A percentile compares a stretch with the other conserved stretches of the same genome.
phyloP scores from a whole-genome alignment of 129 eudicot species.

The Deinandra increscens region DNA sequence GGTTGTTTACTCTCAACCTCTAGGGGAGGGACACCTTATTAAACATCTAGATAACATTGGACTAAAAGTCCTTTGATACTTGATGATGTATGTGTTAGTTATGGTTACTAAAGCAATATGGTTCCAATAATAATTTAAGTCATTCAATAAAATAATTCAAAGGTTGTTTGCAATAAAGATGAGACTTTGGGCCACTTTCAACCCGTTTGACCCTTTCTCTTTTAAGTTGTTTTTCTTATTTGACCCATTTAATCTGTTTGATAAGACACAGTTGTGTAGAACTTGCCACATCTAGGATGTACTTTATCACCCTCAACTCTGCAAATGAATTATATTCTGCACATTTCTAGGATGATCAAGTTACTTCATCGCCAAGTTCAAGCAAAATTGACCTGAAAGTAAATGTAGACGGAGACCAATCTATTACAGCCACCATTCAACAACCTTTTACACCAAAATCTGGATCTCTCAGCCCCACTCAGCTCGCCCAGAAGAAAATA shows the following conservation, averaged over 20 bases:
- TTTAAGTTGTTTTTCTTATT: background rate
- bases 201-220: background rate
- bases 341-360: slow-evolving; percentile 50
- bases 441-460: slow-evolving; percentile 41
- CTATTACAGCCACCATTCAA: slow-evolving; percentile 40
- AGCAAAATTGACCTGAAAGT: slow-evolving; percentile 25
- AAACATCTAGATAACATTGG: too few relatives aligned
- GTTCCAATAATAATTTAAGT: background rate
- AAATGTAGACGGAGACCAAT: slow-evolving; percentile 37
- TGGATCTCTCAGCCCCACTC: slow-evolving; percentile 49
- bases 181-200: background rate
- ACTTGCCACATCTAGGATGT: background rate
- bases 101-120: background rate
- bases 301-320: slow-evolving; percentile 6
- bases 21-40: too few relatives aligned
- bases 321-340: slow-evolving; percentile 11
- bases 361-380: slow-evolving; percentile 27
- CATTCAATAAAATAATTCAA: background rate
- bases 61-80: too few relatives aligned
- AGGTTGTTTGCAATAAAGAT: background rate
- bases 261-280: background rate
- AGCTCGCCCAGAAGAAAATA: slow-evolving; percentile 56
- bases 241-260: background rate
- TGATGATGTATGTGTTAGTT: background rate
- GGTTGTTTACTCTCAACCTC: too few relatives aligned